phyloP scores from a whole-genome alignment of 2,329 filamentous ascomycete species.

The Scedosporium minutisporum region DNA sequence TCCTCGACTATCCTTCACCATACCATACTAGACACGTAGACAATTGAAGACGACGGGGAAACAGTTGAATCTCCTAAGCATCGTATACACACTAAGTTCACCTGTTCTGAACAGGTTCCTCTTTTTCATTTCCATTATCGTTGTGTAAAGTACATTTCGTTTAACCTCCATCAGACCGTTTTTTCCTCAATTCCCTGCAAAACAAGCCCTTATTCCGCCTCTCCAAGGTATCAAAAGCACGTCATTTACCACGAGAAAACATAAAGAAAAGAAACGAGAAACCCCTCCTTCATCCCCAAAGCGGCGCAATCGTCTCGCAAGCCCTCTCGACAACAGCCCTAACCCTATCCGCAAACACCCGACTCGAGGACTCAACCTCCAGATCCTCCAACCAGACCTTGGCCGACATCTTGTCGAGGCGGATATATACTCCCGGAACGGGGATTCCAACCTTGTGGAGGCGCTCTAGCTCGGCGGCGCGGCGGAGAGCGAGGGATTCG shows the following conservation, averaged over 20 bases:
- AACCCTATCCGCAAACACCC: slow-evolving; percentile 73
- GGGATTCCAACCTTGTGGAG: slow-evolving; percentile 80
- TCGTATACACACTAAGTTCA: background rate
- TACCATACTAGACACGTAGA: too few relatives aligned
- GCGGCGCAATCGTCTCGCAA: slow-evolving; percentile 73
- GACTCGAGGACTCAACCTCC: slow-evolving; percentile 77
- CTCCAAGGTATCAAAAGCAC: too few relatives aligned
- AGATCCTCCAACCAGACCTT: slow-evolving; percentile 87
- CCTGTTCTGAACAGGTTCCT: background rate
- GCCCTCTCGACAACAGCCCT: slow-evolving; percentile 82
- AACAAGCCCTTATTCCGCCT: background rate
- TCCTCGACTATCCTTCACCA: too few relatives aligned
- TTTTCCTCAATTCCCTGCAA: background rate
- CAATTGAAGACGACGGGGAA: too few relatives aligned
- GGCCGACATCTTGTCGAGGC: slow-evolving; percentile 77
- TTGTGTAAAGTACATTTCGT: background rate
- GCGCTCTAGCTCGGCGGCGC: slow-evolving; percentile 61
- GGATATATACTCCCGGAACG: slow-evolving; percentile 79
- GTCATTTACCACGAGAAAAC: too few relatives aligned
- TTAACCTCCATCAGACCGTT: too few relatives aligned
- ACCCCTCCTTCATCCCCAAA: slow-evolving; percentile 40
- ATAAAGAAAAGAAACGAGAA: background rate
- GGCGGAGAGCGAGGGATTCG: slow-evolving; percentile 45
- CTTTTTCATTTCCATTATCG: background rate
- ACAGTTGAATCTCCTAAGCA: too few relatives aligned